Evolutionary conservation across 2,329 filamentous ascomycete species (phyloP), one percentile per base, ranked within the genome.

Genomic region (Fusarium fracticaudum): DNA sequence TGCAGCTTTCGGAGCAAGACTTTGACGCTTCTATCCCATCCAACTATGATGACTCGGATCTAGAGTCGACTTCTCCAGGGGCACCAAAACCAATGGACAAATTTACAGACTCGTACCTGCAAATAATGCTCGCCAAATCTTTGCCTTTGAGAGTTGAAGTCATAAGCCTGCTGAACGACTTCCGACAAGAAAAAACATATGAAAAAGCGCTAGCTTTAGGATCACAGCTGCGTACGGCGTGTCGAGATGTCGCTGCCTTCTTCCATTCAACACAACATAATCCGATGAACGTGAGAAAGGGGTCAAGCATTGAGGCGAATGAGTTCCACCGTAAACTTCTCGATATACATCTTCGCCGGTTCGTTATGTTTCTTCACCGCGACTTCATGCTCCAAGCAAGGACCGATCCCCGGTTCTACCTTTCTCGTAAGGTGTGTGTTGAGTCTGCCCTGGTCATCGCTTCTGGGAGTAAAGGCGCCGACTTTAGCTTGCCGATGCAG

Each of bases 281-380:
- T 10, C 37, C 60, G 8, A 15, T 29, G 6, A 44, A 33, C n/a
- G 13, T 35, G 11, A n/a, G 17, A 18, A 48, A 62, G 13, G 60
- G 53, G 15, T 60, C 64, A n/a, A 59, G 29, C 26, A 54, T 78
- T 20, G 60, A 62, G 15, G 59, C 65, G 9, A 77, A 70, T 4
- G 72, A 75, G 8, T 78, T 78, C 22, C 77, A 78, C n/a, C 69
- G 66, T 12, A 74, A 76, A 29, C 38, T 78, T 24, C 69, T 78
- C 35, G 77, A 78, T 20, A 72, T 78, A 13, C 75, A 78, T 15
- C 33, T 78, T 13, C 74, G 77, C 14, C 74, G 77, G 9, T 78
- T 78, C 51, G 77, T 72, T 50, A 73, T 78, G 72, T 78, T 78
- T 40, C 72, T 78, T 35, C 77, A 78, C 33, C 77, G 77, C 31